Base-by-base conservation (phyloP, 352 stramenopile genomes). In the Thalassiosira ordinaria region DNA sequence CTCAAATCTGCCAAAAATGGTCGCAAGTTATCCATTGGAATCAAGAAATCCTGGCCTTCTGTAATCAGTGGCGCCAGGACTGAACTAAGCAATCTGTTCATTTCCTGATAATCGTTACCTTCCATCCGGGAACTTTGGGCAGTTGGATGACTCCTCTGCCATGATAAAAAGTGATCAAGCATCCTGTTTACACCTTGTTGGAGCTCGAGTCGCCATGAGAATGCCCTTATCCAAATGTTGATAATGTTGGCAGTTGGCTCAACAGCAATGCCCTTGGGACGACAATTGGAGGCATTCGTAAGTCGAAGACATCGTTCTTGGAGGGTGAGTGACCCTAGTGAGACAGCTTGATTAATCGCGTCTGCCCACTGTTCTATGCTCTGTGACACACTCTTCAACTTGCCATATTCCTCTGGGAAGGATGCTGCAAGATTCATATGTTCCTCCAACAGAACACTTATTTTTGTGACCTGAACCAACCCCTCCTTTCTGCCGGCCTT, bases 231-330 rank as follows among this genome's bases (percentile, higher is more conserved):
- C 46, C 83, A 83, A 47, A 80, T 29, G 74, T 89, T 67, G 46
- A 89, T 64, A 20, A 80, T 57, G 13, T 84, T 61, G 18, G 56
- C 46, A 22, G 78, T 71, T 49, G 87, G 89, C 27, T 91, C 35
- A 13, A 90, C 64, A 39, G 89, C 80, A 7, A 93, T 79, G 24
- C 89, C 89, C 76, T 79, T 86, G 26, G 86, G 89, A 26, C 85
- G 66, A 24, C 41, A 55, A 59, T 77, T 14, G 33, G 61, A 27
- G 31, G 73, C 70, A 49, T 52, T 59, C n/a, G 29, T 41, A 20
- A 92, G 68, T 51, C 82, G 57, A 11, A 53, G 24, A 18, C 75
- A 70, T n/a, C 66, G 68, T 22, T 91, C 67, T 35, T 76, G 59
- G 6, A 82, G 47, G 22, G 70, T 57, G 33, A 76, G 47, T 14